Conservation (phyloP, 139 green algal species). For the Zygnema cylindricum region DNA sequence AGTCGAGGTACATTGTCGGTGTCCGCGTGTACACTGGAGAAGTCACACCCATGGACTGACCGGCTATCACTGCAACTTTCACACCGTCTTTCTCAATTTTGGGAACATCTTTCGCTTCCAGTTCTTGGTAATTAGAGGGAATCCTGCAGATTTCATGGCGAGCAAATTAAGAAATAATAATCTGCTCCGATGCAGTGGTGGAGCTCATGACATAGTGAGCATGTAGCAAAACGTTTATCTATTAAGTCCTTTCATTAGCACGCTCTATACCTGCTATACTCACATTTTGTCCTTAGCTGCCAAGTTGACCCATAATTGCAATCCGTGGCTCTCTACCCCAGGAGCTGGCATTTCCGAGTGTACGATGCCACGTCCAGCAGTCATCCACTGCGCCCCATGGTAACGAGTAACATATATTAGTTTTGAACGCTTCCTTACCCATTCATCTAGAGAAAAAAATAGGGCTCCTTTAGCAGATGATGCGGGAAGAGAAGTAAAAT, state of each 20-base stretch:
- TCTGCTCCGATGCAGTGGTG: neutral
- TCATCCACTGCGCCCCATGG: conserved; percentile 66
- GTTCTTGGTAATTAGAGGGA: conserved; percentile 62
- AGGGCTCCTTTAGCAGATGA: neutral
- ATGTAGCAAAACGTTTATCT: neutral
- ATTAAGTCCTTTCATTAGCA: neutral
- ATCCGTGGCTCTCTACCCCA: conserved; percentile 16
- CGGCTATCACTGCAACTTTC: conserved; percentile 61
- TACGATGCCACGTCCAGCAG: conserved; percentile 65
- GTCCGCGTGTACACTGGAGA: conserved; percentile 61
- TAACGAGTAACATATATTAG: no score
- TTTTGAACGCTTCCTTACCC: no score
- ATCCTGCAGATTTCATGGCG: neutral
- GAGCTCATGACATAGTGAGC: neutral
- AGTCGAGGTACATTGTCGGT: conserved; percentile 63
- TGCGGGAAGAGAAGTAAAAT: no score
- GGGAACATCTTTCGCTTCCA: conserved; percentile 56
- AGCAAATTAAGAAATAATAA: neutral
- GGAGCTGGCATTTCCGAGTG: conserved; percentile 59
- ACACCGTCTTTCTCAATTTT: conserved; percentile 54
- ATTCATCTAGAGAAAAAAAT: neutral
- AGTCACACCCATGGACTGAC: conserved; percentile 41
- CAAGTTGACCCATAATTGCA: conserved; percentile 70
- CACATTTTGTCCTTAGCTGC: conserved; percentile 66
- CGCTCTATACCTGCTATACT: neutral